Evolutionary conservation across 148 eudicot genomes (phyloP), one percentile per base, ranked within the genome.

Genomic region (Nepenthes mirabilis): DNA sequence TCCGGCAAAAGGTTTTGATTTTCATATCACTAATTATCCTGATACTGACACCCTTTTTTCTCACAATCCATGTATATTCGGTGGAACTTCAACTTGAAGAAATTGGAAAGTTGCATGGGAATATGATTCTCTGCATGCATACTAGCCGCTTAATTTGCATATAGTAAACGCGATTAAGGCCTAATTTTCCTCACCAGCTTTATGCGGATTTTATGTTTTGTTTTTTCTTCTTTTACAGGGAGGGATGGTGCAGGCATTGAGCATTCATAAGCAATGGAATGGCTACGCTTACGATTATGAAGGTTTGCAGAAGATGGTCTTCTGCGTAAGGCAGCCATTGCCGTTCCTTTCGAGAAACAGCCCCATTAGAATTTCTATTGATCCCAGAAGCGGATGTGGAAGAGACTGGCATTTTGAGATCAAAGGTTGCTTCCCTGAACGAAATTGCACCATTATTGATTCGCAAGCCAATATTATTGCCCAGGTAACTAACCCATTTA

Each of bases 231-330:
- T 40, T 8, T 37, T 11, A n/a, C 13, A 87, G 97, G 87, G 85
- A 37, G 91, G 89, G 33, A 74, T 80, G 6, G 79, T 91, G 35
- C 88, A 91, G 55, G 97, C 97, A 33, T 51, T 91, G 52, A 87
- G 82, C 75, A 59, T 91, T 9, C 14, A 82, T 61, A 87, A 64
- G 73, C 71, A 84, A 67, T 91, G 95, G 97, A 87, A 73, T 63
- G 95, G 97, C 52, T 87, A 77, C 54, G 66, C 65, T n/a, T 58
- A 67, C 4, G 80, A 79, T 45, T 74, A 74, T 37, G 76, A 75
- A 56, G 91, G 91, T 11, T 66, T 77, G 9, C 74, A 74, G 36
- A 81, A 76, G 63, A 62, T 70, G 63, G 80, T 83, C 33, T 91
- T 91, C 55, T 71, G 80, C 69, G 61, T 91, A 56, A 87, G 70